These are phyloP conservation scores for Acer negundo DNA, from an alignment of 345 rosid species.

Conservation along the genomic window DNA sequence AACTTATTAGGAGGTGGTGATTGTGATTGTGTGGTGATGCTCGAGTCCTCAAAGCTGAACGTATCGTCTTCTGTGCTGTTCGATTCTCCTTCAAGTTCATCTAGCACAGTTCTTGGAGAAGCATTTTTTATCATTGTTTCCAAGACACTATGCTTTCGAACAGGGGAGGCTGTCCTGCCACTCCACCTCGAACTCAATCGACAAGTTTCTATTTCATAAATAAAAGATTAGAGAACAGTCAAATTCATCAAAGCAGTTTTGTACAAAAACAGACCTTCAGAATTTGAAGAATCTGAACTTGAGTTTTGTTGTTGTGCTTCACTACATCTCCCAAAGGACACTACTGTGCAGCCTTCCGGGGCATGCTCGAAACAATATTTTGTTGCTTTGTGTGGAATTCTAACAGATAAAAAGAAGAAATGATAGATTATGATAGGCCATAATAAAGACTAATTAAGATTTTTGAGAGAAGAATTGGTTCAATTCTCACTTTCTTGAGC, in stretches of 20 bases:
- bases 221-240: not conserved
- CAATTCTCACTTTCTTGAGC: constrained; percentile 48
- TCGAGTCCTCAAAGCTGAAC: constrained; percentile 50
- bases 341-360: constrained; percentile 61
- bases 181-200: constrained; percentile 33
- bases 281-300: constrained; percentile 26
- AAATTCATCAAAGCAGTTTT: not conserved
- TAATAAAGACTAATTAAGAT: not conserved
- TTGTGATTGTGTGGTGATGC: constrained; percentile 36
- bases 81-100: constrained; percentile 54
- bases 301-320: constrained; percentile 29
- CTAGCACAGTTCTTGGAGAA: constrained; percentile 65
- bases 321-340: constrained; percentile 52
- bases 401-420: constrained; percentile 13
- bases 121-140: constrained; percentile 32
- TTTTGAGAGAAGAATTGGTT: constrained; percentile 5
- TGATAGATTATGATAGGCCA: not conserved
- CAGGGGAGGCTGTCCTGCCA: constrained; percentile 23
- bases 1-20: constrained; percentile 36
- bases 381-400: constrained; percentile 48
- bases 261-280: constrained; percentile 42
- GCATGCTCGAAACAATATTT: constrained; percentile 62
- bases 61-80: constrained; percentile 60
- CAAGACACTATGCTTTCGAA: constrained; percentile 12
- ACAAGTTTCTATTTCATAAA: constrained; percentile 25